Percentiles rank a stretch among this genome's conserved stretches.
Evolutionary conservation across 306 rosid genomes (phyloP).

Genomic region (Carpinus fangiana): DNA sequence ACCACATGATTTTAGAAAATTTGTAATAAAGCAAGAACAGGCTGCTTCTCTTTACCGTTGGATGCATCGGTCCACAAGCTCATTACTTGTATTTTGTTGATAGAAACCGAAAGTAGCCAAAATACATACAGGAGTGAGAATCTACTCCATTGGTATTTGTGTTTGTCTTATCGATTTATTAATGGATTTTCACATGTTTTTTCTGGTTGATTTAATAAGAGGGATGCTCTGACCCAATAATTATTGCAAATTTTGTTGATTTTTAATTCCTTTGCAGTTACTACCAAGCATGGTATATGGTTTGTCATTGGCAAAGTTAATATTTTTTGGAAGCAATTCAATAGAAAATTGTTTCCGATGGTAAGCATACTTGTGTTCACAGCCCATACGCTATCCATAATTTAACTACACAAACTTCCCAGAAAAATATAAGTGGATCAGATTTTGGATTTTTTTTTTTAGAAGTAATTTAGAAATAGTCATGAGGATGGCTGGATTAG

Average conservation of each 20-base stretch:
- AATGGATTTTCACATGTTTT: background rate
- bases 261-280: background rate
- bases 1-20: constrained; percentile 19
- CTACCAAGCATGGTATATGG: background rate
- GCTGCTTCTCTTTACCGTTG: constrained; percentile 28
- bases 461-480: too few relatives aligned
- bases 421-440: background rate
- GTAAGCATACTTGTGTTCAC: too few relatives aligned
- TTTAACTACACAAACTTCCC: background rate
- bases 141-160: background rate
- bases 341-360: too few relatives aligned
- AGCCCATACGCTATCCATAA: too few relatives aligned
- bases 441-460: too few relatives aligned
- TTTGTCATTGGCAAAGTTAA: background rate
- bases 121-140: background rate
- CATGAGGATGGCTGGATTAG: background rate
- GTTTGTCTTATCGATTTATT: background rate
- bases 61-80: constrained; percentile 21
- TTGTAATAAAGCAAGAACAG: constrained; percentile 29
- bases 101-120: background rate
- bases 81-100: constrained; percentile 18
- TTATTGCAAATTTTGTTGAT: background rate
- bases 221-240: background rate
- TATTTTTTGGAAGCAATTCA: background rate
- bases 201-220: background rate